These are phyloP conservation scores for Penicillium antarcticum DNA, from an alignment of 495 filamentous ascomycete species.

Conservation along the genomic window DNA sequence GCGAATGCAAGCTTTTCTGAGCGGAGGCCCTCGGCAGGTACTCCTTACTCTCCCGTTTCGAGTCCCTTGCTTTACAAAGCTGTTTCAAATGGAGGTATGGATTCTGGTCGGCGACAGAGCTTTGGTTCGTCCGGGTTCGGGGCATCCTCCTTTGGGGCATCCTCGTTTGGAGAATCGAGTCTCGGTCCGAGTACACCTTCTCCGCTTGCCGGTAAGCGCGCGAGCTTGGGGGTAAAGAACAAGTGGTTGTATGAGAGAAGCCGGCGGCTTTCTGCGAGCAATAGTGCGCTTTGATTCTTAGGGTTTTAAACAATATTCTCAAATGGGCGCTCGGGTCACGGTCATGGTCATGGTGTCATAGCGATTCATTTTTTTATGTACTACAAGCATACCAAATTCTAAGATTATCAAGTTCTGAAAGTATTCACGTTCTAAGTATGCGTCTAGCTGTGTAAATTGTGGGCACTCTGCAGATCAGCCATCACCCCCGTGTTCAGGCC, in stretches of 20 bases:
- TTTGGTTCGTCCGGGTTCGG: slow-evolving; percentile 49
- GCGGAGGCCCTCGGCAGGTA: slow-evolving; percentile 31
- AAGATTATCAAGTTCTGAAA: neutral
- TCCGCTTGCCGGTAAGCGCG: slow-evolving; percentile 57
- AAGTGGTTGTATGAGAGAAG: slow-evolving; percentile 89
- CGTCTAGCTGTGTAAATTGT: neutral
- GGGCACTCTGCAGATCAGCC: slow-evolving; percentile 1
- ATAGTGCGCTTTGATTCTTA: slow-evolving; percentile 30
- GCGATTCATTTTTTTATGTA: slow-evolving; percentile 5
- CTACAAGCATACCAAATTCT: slow-evolving; percentile 7
- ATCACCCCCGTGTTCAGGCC: slow-evolving; percentile 5
- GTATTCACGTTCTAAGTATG: too few relatives aligned
- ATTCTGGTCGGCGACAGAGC: slow-evolving; percentile 57
- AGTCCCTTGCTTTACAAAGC: slow-evolving; percentile 74
- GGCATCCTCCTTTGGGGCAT: slow-evolving; percentile 48
- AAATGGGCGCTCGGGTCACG: slow-evolving; percentile 2
- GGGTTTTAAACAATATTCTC: neutral
- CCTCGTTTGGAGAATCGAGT: slow-evolving; percentile 35
- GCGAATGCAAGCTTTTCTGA: slow-evolving; percentile 40
- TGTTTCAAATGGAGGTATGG: slow-evolving; percentile 45
- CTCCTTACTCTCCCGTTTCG: slow-evolving; percentile 48
- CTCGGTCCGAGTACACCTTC: slow-evolving; percentile 59
- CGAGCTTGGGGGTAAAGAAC: slow-evolving; percentile 72
- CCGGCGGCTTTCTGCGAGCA: slow-evolving; percentile 41
- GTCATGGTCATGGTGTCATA: slow-evolving; percentile 10